Evolutionary conservation across 1,284 basidiomycete species (phyloP), one percentile per base, ranked within the genome.

Genomic region (Tetrapyrgos nigripes): DNA sequence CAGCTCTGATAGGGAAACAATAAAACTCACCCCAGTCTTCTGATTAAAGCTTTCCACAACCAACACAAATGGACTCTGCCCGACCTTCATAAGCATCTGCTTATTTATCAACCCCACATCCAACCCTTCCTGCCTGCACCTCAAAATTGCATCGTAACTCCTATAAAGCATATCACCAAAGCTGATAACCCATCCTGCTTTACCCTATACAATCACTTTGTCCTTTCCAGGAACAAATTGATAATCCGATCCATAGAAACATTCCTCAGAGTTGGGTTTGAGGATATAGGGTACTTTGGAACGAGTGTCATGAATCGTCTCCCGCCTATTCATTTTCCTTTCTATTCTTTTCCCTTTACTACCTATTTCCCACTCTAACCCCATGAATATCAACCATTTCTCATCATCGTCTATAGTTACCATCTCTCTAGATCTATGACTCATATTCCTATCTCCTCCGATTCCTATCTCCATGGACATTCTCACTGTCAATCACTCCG

Each of bases 91-190:
- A 66, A 91, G 84, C 17, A 76, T 78, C 84, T 88, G 73, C 77
- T 94, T 94, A 79, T 94, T 94, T 73, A 94, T 84, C 69, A 94
- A 71, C 29, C 92, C 93, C 55, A 94, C 88, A 67, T 93, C 83
- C 55, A 93, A 65, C 8, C 92, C 92, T 67, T 87, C 76, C 72
- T 87, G 73, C 59, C 90, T 81, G 69, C 85, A 84, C 40, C 86
- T 80, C 58, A 93, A 76, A 35, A 94, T 92, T 21, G 93, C 92
- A 67, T 94, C 92, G 74, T 83, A 89, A 37, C 88, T 82, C 60
- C 93, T 81, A 75, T 94, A 92, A 26, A 93, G 76, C 87, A 91
- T 90, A 71, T 93, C 92, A 44, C 92, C 92, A 66, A 87, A 93
- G 1, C 88, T 82, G 50, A 94, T 87, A 40, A 93, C 89, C 66